Evolutionary conservation across 495 filamentous ascomycete species (phyloP).

Genomic region (Penicillium maclennaniae): DNA sequence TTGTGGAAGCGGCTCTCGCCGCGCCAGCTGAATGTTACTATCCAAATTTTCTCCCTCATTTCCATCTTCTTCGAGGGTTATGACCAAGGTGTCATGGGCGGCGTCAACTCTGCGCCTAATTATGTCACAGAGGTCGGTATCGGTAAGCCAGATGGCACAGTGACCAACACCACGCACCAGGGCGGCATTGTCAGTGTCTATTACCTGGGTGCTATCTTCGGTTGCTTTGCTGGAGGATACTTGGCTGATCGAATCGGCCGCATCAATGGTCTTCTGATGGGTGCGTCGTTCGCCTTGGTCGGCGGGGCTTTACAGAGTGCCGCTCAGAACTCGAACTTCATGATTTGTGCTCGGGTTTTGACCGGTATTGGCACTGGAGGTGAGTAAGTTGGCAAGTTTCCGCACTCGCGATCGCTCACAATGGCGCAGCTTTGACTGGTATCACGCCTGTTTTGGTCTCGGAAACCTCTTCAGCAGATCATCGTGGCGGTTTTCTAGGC

Average conservation of each 20-base stretch:
- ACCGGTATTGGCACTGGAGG: conserved; percentile 54
- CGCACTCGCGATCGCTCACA: conserved; percentile 6
- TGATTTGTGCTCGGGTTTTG: conserved; percentile 52
- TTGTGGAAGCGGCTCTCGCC: conserved; percentile 42
- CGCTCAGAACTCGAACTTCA: conserved; percentile 48
- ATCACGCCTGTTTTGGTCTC: conserved; percentile 51
- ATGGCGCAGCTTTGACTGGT: conserved; percentile 39
- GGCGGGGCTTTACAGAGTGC: conserved; percentile 52
- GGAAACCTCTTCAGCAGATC: conserved; percentile 47
- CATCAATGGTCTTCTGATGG: conserved; percentile 52
- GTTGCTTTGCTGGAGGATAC: conserved; percentile 50
- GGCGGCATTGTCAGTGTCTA: conserved; percentile 53
- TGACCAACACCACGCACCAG: conserved; percentile 36
- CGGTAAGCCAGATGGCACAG: conserved; percentile 32
- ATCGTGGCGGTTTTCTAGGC: conserved; percentile 46
- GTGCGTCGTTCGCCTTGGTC: conserved; percentile 49
- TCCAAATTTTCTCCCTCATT: conserved; percentile 45
- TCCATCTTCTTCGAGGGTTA: conserved; percentile 56
- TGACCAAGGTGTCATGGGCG: conserved; percentile 52
- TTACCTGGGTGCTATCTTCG: conserved; percentile 53
- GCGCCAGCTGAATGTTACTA: conserved; percentile 38
- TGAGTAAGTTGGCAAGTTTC: conserved; percentile 10
- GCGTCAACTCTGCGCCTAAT: conserved; percentile 40
- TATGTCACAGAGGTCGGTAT: conserved; percentile 39
- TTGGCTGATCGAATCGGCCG: conserved; percentile 52